Base-by-base conservation (phyloP, 805 yeast species). In the Wickerhamomyces silvicola region DNA sequence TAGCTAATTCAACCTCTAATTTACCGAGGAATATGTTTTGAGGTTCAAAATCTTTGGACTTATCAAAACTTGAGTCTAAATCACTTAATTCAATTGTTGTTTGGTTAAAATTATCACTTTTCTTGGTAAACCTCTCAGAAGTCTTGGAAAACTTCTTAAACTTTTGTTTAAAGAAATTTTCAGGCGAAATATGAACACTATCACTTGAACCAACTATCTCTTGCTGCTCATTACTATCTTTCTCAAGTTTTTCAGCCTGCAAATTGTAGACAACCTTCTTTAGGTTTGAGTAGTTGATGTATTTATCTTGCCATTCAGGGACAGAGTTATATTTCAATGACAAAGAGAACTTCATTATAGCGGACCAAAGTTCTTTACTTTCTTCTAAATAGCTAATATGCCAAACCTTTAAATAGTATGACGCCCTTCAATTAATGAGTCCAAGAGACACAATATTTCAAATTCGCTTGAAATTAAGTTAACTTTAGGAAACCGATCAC, bases 261-360 rank as follows among this genome's bases (percentile, higher is more conserved):
- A 78, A 60, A 39, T 64, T 58, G 47, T 78, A 78, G 22, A 77
- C 69, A 19, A 64, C 47, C 45, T 75, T 74, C 47, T 78, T 78
- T 42, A 78, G 54, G 9, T 66, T 64, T 7, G 73, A 70, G 50
- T 80, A 80, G 49, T 83, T 80, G 37, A 88, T 65, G 52, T 87
- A 87, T 46, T 78, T 76, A 32, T 73, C 77, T 52, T 80, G 82
- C 97, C 97, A 87, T 48, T 81, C 94, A 3, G 96, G 95, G 34
- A 82, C 83, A 22, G 76, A 66, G 35, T 79, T 79, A 30, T 78
- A 80, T 41, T 68, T 71, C 36, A 80, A 60, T 16, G 81, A 74
- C 40, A 75, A 80, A 10, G 78, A 80, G 50, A 80, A 80, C 59
- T 80, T 79, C 88, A 80, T 80, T 17, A 6, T 28, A 17, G 10